Percentiles rank a stretch among this genome's conserved stretches.
Evolutionary conservation across 306 rosid species (phyloP).

Genomic region (Fragaria ananassa): DNA sequence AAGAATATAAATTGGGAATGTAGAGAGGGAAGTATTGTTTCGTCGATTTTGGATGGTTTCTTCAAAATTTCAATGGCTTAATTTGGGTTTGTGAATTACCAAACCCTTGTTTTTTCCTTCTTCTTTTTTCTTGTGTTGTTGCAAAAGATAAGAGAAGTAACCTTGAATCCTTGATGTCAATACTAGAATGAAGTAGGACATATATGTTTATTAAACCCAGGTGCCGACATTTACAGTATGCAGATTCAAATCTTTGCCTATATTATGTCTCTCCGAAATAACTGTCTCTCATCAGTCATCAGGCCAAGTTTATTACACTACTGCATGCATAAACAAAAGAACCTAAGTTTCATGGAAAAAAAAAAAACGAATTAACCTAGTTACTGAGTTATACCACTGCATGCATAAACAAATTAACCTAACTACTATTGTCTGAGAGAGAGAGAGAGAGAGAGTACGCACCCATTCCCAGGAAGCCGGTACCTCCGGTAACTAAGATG

Average conservation of each 20-base stretch:
- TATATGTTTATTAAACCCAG: not conserved
- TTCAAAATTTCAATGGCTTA: not conserved
- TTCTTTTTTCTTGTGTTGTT: no score
- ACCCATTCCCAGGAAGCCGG: constrained; percentile 24
- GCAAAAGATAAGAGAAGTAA: not conserved
- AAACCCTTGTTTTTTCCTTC: no score
- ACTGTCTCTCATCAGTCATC: not conserved
- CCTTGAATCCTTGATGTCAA: not conserved
- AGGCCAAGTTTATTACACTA: not conserved
- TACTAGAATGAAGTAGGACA: not conserved
- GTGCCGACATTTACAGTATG: not conserved
- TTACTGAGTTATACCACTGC: not conserved
- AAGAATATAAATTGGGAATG: not conserved
- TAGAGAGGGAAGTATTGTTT: not conserved
- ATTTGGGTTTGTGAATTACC: no score
- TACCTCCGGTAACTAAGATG: constrained; percentile 27
- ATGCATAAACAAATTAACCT: not conserved
- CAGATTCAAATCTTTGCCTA: not conserved
- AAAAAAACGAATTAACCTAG: no score
- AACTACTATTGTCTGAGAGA: no score
- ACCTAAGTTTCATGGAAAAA: no score
- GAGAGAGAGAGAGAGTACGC: not conserved
- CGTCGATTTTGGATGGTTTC: not conserved
- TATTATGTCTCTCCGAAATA: no score
- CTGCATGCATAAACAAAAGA: not conserved